phyloP scores from a whole-genome alignment of 139 green algal species.

The Mychonastes homosphaera region DNA sequence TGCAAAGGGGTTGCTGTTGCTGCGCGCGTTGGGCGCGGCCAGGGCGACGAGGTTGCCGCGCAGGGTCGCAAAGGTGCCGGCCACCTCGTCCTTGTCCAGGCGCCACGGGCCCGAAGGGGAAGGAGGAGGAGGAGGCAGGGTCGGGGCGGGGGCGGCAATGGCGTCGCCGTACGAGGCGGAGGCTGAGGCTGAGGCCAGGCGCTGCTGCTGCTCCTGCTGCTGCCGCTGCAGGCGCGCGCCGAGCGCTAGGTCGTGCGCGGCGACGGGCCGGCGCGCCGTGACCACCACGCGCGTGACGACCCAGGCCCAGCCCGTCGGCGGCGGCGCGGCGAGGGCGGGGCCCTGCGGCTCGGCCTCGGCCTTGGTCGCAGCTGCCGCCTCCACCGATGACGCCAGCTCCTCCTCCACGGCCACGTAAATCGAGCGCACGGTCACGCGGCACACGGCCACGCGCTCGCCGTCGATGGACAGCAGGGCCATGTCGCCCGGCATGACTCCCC shows the following conservation, averaged over 20 bases:
- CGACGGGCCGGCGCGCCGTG: too few relatives aligned
- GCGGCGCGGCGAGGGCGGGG: too few relatives aligned
- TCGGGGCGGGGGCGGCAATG: not conserved
- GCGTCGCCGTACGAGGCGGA: not conserved
- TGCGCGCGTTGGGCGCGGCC: not conserved
- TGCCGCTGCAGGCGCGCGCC: slow-evolving; percentile 3
- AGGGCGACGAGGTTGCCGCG: slow-evolving; percentile 46
- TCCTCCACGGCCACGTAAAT: too few relatives aligned
- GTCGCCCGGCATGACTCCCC: slow-evolving; percentile 40
- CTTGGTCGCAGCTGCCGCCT: too few relatives aligned
- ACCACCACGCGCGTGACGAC: too few relatives aligned
- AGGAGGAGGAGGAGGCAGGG: slow-evolving; percentile 1
- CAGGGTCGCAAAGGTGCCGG: slow-evolving; percentile 37
- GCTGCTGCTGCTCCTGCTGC: slow-evolving; percentile 3
- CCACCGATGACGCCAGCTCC: too few relatives aligned
- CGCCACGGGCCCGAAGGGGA: slow-evolving; percentile 47
- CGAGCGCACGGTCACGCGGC: slow-evolving; percentile 19
- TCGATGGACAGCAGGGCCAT: slow-evolving; percentile 58
- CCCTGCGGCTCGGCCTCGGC: too few relatives aligned
- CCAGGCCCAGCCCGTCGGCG: too few relatives aligned
- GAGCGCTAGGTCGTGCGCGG: slow-evolving; percentile 4
- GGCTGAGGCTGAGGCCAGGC: not conserved
- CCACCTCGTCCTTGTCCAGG: slow-evolving; percentile 59
- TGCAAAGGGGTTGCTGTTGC: too few relatives aligned
- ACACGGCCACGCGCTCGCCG: slow-evolving; percentile 26